Evolutionary conservation across 306 rosid species (phyloP).

Genomic region (Quercus dentata): DNA sequence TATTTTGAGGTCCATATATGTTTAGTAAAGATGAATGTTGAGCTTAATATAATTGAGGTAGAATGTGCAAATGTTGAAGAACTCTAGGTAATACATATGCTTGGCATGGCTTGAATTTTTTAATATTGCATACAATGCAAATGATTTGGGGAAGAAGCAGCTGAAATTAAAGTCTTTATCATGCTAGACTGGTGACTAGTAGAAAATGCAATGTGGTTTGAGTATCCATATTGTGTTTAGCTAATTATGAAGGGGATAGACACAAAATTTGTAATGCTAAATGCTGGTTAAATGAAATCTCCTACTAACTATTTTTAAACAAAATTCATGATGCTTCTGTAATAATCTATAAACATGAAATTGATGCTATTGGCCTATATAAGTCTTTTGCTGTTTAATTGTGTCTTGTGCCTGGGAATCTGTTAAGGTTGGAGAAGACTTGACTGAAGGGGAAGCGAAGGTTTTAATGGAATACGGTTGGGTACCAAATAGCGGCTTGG

Average conservation of each 20-base stretch:
- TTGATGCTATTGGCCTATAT: background rate
- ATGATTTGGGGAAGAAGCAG: background rate
- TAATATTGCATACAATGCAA: background rate
- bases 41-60: background rate
- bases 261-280: background rate
- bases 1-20: background rate
- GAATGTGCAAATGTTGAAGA: too few relatives aligned
- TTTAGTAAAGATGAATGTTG: background rate
- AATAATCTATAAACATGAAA: background rate
- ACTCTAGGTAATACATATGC: background rate
- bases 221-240: background rate
- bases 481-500: constrained; percentile 74
- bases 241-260: background rate
- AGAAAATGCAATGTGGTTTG: background rate
- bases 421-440: constrained; percentile 49
- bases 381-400: background rate
- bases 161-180: background rate
- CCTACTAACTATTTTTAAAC: background rate
- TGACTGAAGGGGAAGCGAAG: constrained; percentile 70
- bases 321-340: background rate
- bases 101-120: background rate
- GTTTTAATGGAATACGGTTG: constrained; percentile 81
- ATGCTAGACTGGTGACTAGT: background rate
- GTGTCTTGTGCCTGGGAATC: background rate
- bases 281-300: background rate